Evolutionary conservation across 169 alveolate species (phyloP).

Genomic region (Plasmodium falciparum): DNA sequence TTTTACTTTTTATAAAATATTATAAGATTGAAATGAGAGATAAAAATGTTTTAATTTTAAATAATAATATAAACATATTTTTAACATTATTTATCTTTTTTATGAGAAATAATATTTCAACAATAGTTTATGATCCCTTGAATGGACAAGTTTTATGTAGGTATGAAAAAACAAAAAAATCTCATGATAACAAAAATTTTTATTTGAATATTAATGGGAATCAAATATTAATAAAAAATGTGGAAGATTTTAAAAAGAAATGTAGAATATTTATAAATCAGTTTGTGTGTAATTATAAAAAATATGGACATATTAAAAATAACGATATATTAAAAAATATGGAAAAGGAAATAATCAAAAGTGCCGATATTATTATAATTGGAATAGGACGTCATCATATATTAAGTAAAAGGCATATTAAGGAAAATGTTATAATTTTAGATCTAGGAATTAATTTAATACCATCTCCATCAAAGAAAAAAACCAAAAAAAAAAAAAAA

Average conservation of each 20-base stretch:
- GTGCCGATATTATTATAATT: slow-evolving; percentile 41
- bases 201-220: slow-evolving; percentile 14
- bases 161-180: slow-evolving; percentile 12
- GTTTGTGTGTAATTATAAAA: background rate
- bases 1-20: slow-evolving; percentile 35
- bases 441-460: slow-evolving; percentile 58
- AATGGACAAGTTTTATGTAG: slow-evolving; percentile 48
- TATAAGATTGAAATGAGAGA: slow-evolving; percentile 30
- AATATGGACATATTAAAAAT: slow-evolving; percentile 13
- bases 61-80: slow-evolving; percentile 48
- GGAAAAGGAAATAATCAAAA: slow-evolving; percentile 22
- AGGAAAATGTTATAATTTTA: slow-evolving; percentile 36
- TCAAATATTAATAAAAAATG: slow-evolving; percentile 13
- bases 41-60: slow-evolving; percentile 37
- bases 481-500: background rate
- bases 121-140: slow-evolving; percentile 54
- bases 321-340: slow-evolving; percentile 15
- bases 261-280: slow-evolving; percentile 1
- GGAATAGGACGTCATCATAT: slow-evolving; percentile 33
- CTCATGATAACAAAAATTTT: background rate
- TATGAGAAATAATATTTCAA: slow-evolving; percentile 26
- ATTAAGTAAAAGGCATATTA: slow-evolving; percentile 27
- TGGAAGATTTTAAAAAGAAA: slow-evolving; percentile 16
- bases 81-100: slow-evolving; percentile 37
- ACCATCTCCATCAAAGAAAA: background rate